Base-by-base conservation (phyloP, 768 basidiomycete species). In the Termitomyces sp. region DNA sequence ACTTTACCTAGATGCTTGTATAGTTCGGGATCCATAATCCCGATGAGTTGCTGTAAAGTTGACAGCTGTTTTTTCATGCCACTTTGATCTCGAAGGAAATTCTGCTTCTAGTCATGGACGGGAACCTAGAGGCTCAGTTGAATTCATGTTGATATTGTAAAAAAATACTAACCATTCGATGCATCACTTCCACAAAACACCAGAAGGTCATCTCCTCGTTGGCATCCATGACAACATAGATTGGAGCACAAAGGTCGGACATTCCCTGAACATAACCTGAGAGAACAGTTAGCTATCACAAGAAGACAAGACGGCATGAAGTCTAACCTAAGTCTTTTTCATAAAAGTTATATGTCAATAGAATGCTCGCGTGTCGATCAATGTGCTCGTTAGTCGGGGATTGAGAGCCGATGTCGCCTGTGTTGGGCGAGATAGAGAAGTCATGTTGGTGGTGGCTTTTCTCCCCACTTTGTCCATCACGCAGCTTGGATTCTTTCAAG, bases 201-300 rank as follows among this genome's bases (percentile, higher is more conserved):
- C 95, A 98, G 72, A 98, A 98, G 1, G 91, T 92, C 71, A 92
- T 70, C 50, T 88, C 89, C 64, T 96, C 94, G 59, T 97, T 88
- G 7, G 85, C 90, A 50, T 81, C 86, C 81, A 91, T 86, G 15
- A 94, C 91, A 23, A 98, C 87, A 64, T 98, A 98, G 6, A 98
- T 72, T 12, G 97, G 97, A 3, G 92, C 88, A 62, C 91, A 91
- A 13, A 99, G 81, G 70, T 99, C 97, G 2, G 91, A 94, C 97
- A 98, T 98, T 31, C 97, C 97, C 70, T 98, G 97, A 5, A 98
- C 97, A 68, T 98, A 98, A 27, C 95, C 94, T 88, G 57, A 2
- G 7, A 43, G 49, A 55, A 56, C n/a, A 42, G 18, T 38, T 27
- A 53, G 43, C 50, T 5, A 36, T 53, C 40, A 39, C 13, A 45